Evolutionary conservation across 345 rosid genomes (phyloP), one percentile per base, ranked within the genome.

Genomic region (Fremontodendron californicum): DNA sequence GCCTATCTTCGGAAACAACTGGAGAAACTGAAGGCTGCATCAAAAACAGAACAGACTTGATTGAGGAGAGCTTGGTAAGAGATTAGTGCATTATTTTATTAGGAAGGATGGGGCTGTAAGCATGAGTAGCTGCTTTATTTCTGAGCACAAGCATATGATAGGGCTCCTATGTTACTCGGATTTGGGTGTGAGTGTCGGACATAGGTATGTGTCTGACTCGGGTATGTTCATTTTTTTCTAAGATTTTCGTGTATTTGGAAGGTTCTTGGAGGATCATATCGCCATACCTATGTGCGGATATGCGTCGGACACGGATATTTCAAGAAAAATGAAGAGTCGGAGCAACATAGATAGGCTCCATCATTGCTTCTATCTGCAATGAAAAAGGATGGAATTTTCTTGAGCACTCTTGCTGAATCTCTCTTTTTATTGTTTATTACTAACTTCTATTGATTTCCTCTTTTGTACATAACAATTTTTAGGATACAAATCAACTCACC

Each of bases 1-100:
- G 99, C 96, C 21, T 93, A 91, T 83, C 92, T 96, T 71, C 86
- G 86, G 29, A 93, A 93, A 80, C 91, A 90, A 81, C 86, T 92
- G 4, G 99, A 92, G 84, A 93, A 96, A 81, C 84, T 92, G 63
- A 93, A 91, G 85, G 93, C 94, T 65, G 79, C 87, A 70, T 75
- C 91, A 9, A 75, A 54, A 39, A 71, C 65, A 3, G 68, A 67
- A 43, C 73, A 76, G 43, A 54, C 74, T 39, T 82, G 54, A 63
- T 43, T 29, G 23, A 6, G 39, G 23, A 13, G 33, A 33, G 75
- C 25, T 11, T 27, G 60, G 19, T 46, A 48, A 9, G 58, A 9
- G 27, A 70, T 48, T 7, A 1, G 8, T 31, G 58, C 58, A 48
- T 48, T 48, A 9, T 48, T 48, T 70, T 70, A 48, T 48, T 49